Percentiles rank a stretch among this genome's conserved stretches.
phyloP scores from a whole-genome alignment of 148 eudicot species.

The Diospyros lotus region DNA sequence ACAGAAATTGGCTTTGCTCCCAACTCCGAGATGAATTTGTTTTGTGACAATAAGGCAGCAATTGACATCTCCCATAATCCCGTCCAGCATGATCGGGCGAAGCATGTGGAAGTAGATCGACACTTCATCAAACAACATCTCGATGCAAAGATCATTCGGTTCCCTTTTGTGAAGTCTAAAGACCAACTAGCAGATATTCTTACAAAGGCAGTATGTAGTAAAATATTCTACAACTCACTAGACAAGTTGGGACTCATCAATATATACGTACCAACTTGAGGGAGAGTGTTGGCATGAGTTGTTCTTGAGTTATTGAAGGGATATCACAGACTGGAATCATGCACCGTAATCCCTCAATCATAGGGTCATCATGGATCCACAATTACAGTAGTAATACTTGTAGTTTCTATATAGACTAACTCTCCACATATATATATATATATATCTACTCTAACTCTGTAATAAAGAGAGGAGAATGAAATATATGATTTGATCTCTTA shows the following conservation, averaged over 20 bases:
- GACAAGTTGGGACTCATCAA: not conserved
- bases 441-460: no score
- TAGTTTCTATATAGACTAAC: no score
- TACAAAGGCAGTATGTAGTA: not conserved
- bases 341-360: no score
- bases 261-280: not conserved
- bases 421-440: no score
- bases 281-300: not conserved
- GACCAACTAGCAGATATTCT: constrained; percentile 10
- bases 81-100: not conserved
- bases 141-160: not conserved
- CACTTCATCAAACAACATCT: constrained; percentile 8
- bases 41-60: constrained; percentile 2
- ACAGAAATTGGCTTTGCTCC: not conserved
- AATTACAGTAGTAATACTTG: no score
- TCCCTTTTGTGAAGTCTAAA: constrained; percentile 6
- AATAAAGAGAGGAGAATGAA: no score
- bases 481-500: no score
- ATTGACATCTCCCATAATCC: constrained; percentile 6
- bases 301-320: no score
- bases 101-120: not conserved
- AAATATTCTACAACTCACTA: not conserved
- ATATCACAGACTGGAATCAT: no score
- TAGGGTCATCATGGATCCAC: no score
- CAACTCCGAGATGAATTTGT: not conserved